Evolutionary conservation across 2,329 filamentous ascomycete genomes (phyloP), one percentile per base, ranked within the genome.

Genomic region (Cercospora nicotianae): DNA sequence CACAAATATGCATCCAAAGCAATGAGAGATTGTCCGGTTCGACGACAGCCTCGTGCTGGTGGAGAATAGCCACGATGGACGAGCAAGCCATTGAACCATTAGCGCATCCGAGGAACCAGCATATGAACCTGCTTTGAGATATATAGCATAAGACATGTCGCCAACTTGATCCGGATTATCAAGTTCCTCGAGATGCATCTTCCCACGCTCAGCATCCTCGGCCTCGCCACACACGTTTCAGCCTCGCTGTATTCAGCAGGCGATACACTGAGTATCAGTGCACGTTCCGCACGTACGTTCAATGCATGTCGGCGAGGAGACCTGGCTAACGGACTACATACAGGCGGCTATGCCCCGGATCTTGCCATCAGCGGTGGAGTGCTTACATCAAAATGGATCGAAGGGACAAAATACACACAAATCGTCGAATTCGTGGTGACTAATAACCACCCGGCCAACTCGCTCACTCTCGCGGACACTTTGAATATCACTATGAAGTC

Each of bases 391-490:
- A 59, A 59, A 59, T 59, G 55, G 55, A 12, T 59, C 18, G 55
- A 59, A 36, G 28, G 55, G 3, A 59, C 55, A 6, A 59, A 31
- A 20, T 59, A 59, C 28, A 59, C 55, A 3, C 55, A 59, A 36
- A 59, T 59, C 30, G 55, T 59, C 55, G 55, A 59, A 33, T 33
- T 59, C n/a, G 55, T 59, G 55, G 55, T 59, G 55, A 59, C 55
- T 6, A 59, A 59, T 30, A 59, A 59, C 31, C 55, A 59, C 31
- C 28, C 55, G 16, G 31, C 30, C 18, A 59, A 59, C 31, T 59
- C 55, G 3, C 55, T 59, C 55, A 59, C 55, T 18, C 55, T 59
- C 31, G 55, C 55, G 8, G 55, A 59, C 55, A 36, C 55, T 20
- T 59, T 59, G 55, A 59, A 59, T n/a, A 36, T 59, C 4, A 59